These are phyloP conservation scores for Hygrocybe punicea DNA, from an alignment of 768 basidiomycete species.

Conservation along the genomic window DNA sequence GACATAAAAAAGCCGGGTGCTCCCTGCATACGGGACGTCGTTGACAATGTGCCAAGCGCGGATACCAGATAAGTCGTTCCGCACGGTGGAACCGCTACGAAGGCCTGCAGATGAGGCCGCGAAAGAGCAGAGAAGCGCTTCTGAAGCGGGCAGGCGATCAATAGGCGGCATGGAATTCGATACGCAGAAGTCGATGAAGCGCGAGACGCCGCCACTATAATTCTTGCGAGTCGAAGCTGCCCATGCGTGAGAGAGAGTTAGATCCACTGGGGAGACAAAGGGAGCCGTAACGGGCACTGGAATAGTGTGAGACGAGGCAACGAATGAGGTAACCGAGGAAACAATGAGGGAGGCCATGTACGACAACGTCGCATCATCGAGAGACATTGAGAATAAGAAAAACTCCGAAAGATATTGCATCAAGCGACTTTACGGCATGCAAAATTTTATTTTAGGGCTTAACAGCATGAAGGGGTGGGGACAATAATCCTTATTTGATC, in stretches of 20 bases:
- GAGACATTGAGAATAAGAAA: too few species aligned
- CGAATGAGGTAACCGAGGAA: neutral
- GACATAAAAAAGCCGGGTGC: slow-evolving; percentile 18
- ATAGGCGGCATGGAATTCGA: too few species aligned
- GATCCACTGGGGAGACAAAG: neutral
- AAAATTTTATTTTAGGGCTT: too few species aligned
- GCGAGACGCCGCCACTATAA: neutral
- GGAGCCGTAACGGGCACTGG: too few species aligned
- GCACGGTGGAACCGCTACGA: slow-evolving; percentile 15
- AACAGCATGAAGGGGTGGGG: too few species aligned
- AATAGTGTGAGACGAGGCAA: neutral
- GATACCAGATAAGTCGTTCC: slow-evolving; percentile 23
- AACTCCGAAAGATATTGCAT: too few species aligned
- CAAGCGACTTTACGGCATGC: too few species aligned
- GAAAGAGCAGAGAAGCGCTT: slow-evolving; percentile 29
- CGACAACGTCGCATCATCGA: too few species aligned
- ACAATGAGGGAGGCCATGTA: neutral
- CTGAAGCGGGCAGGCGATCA: slow-evolving; percentile 19
- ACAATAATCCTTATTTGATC: too few species aligned
- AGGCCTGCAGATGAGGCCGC: slow-evolving; percentile 21
- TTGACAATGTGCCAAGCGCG: slow-evolving; percentile 36
- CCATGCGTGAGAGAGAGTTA: neutral
- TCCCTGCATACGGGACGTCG: slow-evolving; percentile 18
- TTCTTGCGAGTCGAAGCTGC: neutral
- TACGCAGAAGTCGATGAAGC: neutral